Percentiles rank a stretch among this genome's conserved stretches.
Evolutionary conservation across 345 rosid species (phyloP).

Genomic region (Eucalyptus sp.): DNA sequence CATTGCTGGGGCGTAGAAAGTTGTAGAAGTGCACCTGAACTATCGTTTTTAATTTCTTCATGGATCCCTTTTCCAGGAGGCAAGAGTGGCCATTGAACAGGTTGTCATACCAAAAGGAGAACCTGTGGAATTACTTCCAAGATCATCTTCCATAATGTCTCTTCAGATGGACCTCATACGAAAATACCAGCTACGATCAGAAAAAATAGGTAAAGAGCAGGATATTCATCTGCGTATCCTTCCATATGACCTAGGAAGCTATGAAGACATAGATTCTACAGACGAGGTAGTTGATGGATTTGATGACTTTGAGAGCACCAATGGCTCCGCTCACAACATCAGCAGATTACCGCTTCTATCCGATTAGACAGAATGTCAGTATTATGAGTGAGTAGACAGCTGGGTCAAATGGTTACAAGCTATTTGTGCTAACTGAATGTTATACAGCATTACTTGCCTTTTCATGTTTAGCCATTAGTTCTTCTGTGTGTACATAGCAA

Average conservation of each 20-base stretch:
- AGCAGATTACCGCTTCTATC: constrained; percentile 54
- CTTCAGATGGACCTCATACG: constrained; percentile 49
- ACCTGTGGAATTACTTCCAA: constrained; percentile 57
- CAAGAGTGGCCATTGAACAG: constrained; percentile 66
- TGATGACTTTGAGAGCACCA: constrained; percentile 15
- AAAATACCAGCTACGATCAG: constrained; percentile 46
- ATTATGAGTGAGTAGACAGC: not conserved
- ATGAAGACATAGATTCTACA: constrained; percentile 1
- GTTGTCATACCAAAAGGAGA: constrained; percentile 65
- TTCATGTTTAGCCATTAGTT: not conserved
- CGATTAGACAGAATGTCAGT: constrained; percentile 4
- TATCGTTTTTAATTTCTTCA: not conserved
- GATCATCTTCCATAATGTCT: constrained; percentile 41
- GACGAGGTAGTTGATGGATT: constrained; percentile 4
- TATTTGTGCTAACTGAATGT: not conserved
- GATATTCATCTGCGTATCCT: constrained; percentile 38
- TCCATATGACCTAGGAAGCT: constrained; percentile 26
- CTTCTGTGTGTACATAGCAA: not conserved
- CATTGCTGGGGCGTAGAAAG: not conserved
- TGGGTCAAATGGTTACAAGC: not conserved
- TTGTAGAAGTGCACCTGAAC: not conserved
- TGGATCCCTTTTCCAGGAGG: constrained; percentile 43
- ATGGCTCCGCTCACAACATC: constrained; percentile 19
- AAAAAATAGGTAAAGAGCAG: constrained; percentile 42
- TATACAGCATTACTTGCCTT: not conserved